phyloP scores from a whole-genome alignment of 2,329 filamentous ascomycete genomes.

The Scedosporium aurantiacum region DNA sequence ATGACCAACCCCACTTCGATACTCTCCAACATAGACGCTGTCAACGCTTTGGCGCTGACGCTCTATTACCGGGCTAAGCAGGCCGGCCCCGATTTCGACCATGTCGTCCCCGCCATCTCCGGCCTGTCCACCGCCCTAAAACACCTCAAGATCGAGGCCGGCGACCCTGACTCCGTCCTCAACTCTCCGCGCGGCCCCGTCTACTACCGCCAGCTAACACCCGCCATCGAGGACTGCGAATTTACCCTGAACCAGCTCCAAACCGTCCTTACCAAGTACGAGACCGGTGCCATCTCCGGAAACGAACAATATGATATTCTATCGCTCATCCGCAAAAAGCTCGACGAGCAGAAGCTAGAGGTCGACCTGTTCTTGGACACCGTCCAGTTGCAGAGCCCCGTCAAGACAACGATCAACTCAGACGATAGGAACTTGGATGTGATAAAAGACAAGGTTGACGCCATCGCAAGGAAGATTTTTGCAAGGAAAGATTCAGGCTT shows the following conservation, averaged over 20 bases:
- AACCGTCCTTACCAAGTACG: constrained; percentile 37
- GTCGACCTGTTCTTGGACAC: constrained; percentile 47
- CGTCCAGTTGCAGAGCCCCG: constrained; percentile 39
- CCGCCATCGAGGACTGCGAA: constrained; percentile 44
- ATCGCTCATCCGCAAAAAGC: constrained; percentile 28
- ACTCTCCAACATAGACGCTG: constrained; percentile 38
- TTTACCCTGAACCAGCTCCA: constrained; percentile 44
- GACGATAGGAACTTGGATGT: constrained; percentile 32
- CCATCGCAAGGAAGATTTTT: constrained; percentile 41
- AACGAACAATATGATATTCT: neutral
- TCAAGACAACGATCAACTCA: constrained; percentile 23
- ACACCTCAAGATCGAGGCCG: constrained; percentile 46
- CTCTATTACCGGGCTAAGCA: constrained; percentile 41
- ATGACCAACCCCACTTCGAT: constrained; percentile 10
- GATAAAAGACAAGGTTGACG: constrained; percentile 51
- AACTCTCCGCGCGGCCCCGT: constrained; percentile 29
- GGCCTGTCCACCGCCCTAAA: constrained; percentile 44
- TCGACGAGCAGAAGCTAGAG: constrained; percentile 39
- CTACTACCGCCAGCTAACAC: constrained; percentile 37
- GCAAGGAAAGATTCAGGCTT: constrained; percentile 27
- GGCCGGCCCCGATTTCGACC: constrained; percentile 35
- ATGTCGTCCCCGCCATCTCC: constrained; percentile 38
- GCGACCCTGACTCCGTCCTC: constrained; percentile 44
- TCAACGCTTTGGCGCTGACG: constrained; percentile 43
- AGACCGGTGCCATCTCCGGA: constrained; percentile 15